Evolutionary conservation across 2,329 filamentous ascomycete species (phyloP).

Genomic region (Colletotrichum cuscutae): DNA sequence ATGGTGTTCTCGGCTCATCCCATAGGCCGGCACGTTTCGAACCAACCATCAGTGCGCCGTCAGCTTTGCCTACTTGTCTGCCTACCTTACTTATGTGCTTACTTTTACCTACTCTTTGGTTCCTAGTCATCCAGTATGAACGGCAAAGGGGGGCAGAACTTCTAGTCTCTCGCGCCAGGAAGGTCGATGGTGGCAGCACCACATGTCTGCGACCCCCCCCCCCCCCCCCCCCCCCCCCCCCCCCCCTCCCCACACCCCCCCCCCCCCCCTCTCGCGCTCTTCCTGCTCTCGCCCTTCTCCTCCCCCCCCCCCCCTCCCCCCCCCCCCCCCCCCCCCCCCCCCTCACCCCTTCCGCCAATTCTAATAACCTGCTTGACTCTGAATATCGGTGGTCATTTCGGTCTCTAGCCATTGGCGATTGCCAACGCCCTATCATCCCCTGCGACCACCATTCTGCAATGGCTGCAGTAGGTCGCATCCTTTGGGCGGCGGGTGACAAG

Average conservation of each 20-base stretch:
- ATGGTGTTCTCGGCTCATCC: conserved; percentile 8
- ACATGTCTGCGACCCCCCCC: neutral
- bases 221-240: neutral
- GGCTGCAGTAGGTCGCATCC: neutral
- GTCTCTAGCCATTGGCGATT: neutral
- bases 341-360: neutral
- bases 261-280: too few relatives aligned
- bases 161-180: neutral
- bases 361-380: neutral
- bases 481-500: conserved; percentile 9
- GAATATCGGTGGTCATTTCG: neutral
- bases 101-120: neutral
- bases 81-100: neutral
- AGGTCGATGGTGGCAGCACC: neutral
- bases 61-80: neutral
- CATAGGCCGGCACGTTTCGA: conserved; percentile 24
- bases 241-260: neutral
- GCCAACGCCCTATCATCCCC: neutral
- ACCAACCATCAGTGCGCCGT: conserved; percentile 22
- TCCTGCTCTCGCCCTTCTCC: too few relatives aligned
- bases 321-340: neutral
- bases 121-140: neutral
- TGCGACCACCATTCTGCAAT: neutral
- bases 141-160: neutral
- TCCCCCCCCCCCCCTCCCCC: neutral